Evolutionary conservation across 805 yeast species (phyloP).

Genomic region (Metschnikowia gelsemii): DNA sequence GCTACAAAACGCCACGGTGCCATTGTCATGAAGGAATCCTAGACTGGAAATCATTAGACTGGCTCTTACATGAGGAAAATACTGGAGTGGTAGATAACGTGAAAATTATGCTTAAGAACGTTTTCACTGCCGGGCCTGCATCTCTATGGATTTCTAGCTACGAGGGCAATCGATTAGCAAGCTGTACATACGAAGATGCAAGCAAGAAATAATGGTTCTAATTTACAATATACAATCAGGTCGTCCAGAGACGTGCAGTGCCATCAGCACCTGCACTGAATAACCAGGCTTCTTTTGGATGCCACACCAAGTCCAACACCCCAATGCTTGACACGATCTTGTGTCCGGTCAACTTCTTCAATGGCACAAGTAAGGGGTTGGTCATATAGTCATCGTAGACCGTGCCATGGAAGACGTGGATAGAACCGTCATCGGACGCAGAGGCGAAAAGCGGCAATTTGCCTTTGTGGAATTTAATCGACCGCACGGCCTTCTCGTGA

Average conservation of each 20-base stretch:
- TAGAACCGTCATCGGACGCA: conserved; percentile 89
- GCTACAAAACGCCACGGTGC: conserved; percentile 30
- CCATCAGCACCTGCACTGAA: conserved; percentile 97
- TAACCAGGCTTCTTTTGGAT: conserved; percentile 97
- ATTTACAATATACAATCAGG: conserved; percentile 34
- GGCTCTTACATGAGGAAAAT: conserved; percentile 38
- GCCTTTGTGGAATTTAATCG: conserved; percentile 81
- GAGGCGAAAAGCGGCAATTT: conserved; percentile 88
- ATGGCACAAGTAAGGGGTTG: conserved; percentile 92
- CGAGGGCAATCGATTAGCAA: conserved; percentile 11
- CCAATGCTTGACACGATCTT: conserved; percentile 77
- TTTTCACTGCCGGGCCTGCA: conserved; percentile 27
- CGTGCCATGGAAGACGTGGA: conserved; percentile 94
- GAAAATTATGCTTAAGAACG: conserved; percentile 23
- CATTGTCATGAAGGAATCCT: conserved; percentile 41
- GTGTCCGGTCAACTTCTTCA: conserved; percentile 92
- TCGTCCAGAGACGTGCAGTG: conserved; percentile 94
- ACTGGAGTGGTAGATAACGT: conserved; percentile 43
- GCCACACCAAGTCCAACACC: conserved; percentile 87
- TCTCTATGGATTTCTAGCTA: conserved; percentile 31
- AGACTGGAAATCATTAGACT: conserved; percentile 40
- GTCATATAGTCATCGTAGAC: conserved; percentile 95
- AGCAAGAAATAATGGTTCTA: not conserved
- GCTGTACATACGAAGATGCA: conserved; percentile 15
- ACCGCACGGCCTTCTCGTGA: conserved; percentile 92